phyloP scores from a whole-genome alignment of 1,284 basidiomycete genomes.

The Apiotrichum akiyoshidainum region DNA sequence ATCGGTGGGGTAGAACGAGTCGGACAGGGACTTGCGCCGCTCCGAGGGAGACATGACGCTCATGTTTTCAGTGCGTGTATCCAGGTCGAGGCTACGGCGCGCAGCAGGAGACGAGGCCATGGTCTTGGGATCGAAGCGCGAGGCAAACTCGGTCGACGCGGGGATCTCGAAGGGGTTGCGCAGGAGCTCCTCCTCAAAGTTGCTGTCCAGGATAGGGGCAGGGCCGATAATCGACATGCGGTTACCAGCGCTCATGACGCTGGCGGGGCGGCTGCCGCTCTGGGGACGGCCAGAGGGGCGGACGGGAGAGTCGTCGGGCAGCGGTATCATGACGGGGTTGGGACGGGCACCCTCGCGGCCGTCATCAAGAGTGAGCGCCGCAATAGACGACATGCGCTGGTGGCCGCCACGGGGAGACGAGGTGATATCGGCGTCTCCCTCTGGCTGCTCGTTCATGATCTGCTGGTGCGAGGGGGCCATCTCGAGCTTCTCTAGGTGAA shows the following conservation, averaged over 20 bases:
- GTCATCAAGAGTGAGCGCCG: not conserved
- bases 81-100: slow-evolving; percentile 4
- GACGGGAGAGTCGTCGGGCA: slow-evolving; percentile 14
- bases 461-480: not conserved
- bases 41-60: not conserved
- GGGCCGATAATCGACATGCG: slow-evolving; percentile 4
- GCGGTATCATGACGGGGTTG: slow-evolving; percentile 28
- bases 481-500: not conserved
- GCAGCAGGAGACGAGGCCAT: slow-evolving; percentile 5
- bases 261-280: not conserved
- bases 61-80: not conserved
- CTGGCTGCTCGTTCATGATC: not conserved
- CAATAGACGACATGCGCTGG: not conserved
- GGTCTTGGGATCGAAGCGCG: slow-evolving; percentile 44
- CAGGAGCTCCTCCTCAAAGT: slow-evolving; percentile 20
- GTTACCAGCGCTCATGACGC: not conserved
- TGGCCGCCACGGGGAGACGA: not conserved
- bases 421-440: not conserved
- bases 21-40: slow-evolving; percentile 5
- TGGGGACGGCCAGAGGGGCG: not conserved
- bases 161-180: slow-evolving; percentile 47
- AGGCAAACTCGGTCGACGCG: slow-evolving; percentile 33
- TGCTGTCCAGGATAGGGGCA: slow-evolving; percentile 6
- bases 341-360: not conserved
- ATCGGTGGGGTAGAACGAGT: not conserved